phyloP scores from a whole-genome alignment of 2,329 filamentous ascomycete species.

The Fusarium mexicanum region DNA sequence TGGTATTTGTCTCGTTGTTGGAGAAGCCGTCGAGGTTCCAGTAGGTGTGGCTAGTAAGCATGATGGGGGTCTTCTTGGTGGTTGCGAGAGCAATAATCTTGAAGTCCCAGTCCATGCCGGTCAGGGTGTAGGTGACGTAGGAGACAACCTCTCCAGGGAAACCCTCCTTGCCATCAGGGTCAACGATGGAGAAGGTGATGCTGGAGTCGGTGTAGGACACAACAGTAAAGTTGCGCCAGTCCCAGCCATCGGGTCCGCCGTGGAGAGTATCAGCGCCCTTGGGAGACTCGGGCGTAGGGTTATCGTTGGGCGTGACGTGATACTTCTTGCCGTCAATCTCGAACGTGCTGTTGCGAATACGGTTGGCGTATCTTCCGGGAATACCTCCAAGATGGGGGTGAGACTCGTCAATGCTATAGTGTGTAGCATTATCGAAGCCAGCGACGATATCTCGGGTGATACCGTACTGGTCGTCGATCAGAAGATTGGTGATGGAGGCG shows the following conservation, averaged over 20 bases:
- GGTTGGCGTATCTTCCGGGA: constrained; percentile 81
- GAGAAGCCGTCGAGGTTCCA: constrained; percentile 86
- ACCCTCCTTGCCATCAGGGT: constrained; percentile 77
- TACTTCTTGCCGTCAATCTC: constrained; percentile 71
- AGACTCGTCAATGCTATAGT: constrained; percentile 70
- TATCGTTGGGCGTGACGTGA: constrained; percentile 71
- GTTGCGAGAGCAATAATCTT: constrained; percentile 76
- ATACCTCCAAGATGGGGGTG: constrained; percentile 79
- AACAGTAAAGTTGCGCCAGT: constrained; percentile 81
- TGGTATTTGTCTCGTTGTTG: constrained; percentile 72
- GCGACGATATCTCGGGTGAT: constrained; percentile 75
- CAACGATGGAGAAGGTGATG: constrained; percentile 80
- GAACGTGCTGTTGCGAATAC: constrained; percentile 81
- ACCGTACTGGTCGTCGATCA: constrained; percentile 75
- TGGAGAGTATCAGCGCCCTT: constrained; percentile 72
- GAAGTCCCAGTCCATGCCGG: constrained; percentile 74
- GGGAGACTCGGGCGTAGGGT: constrained; percentile 60
- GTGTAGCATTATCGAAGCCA: constrained; percentile 79
- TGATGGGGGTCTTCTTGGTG: constrained; percentile 82
- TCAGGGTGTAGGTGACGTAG: constrained; percentile 77
- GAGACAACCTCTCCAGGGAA: constrained; percentile 82
- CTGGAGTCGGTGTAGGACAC: constrained; percentile 71
- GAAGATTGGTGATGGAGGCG: constrained; percentile 75
- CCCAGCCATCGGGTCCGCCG: constrained; percentile 77
- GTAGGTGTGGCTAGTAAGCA: constrained; percentile 79